These are phyloP conservation scores for Talaromyces albobiverticillius DNA, from an alignment of 2,329 filamentous ascomycete species.

Conservation along the genomic window DNA sequence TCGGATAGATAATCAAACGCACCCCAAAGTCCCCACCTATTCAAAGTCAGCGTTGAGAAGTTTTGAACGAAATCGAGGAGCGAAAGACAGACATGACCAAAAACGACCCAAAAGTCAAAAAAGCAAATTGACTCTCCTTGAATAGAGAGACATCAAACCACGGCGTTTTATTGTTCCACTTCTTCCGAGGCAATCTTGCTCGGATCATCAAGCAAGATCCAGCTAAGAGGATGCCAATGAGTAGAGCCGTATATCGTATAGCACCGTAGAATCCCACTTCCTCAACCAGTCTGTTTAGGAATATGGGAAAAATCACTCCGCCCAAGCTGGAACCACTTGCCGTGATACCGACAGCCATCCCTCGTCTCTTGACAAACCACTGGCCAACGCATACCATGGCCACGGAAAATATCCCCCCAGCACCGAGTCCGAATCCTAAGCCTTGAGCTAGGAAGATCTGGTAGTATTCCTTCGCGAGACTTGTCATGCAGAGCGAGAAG, in stretches of 20 bases:
- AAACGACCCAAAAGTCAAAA: constrained; percentile 26
- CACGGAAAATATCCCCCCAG: constrained; percentile 4
- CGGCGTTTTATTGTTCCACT: constrained; percentile 24
- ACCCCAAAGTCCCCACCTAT: constrained; percentile 25
- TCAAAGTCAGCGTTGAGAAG: constrained; percentile 10
- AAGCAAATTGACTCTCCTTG: constrained; percentile 22
- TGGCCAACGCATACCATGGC: constrained; percentile 30
- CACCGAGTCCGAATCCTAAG: constrained; percentile 45
- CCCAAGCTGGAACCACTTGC: constrained; percentile 42
- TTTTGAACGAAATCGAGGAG: background rate
- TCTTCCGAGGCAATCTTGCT: constrained; percentile 26
- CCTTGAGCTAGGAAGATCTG: constrained; percentile 47
- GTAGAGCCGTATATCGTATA: constrained; percentile 22
- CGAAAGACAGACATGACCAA: constrained; percentile 22
- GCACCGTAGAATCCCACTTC: constrained; percentile 21
- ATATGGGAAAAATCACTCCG: constrained; percentile 24
- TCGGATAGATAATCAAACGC: constrained; percentile 24
- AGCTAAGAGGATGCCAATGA: constrained; percentile 21
- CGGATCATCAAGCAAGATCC: constrained; percentile 20
- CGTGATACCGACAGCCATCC: constrained; percentile 54
- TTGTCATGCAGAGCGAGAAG: constrained; percentile 46
- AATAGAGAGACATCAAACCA: constrained; percentile 28
- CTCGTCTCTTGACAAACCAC: constrained; percentile 54
- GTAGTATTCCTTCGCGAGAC: constrained; percentile 41
- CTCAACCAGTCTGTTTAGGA: constrained; percentile 19